These are phyloP conservation scores for Pseudocercospora vitis DNA, from an alignment of 2,329 filamentous ascomycete species.

Conservation along the genomic window DNA sequence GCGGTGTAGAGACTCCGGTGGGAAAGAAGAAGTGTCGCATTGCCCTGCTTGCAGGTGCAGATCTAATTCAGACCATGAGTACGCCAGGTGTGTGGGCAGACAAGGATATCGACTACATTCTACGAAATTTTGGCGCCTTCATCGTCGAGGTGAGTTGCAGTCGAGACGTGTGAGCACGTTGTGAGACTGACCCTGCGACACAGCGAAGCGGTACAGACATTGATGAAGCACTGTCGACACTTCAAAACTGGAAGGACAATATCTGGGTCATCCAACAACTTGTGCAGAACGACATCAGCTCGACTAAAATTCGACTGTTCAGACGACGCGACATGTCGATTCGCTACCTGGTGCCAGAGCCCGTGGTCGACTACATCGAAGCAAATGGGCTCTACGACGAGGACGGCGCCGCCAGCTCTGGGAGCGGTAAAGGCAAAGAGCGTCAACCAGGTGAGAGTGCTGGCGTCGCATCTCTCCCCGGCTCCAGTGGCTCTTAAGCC, in stretches of 20 bases:
- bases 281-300: conserved; percentile 82
- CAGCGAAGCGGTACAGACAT: conserved; percentile 83
- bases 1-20: conserved; percentile 68
- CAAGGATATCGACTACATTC: conserved; percentile 82
- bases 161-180: conserved; percentile 52
- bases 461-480: conserved; percentile 22
- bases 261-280: conserved; percentile 86
- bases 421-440: conserved; percentile 34
- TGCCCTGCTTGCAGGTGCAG: conserved; percentile 72
- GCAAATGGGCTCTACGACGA: conserved; percentile 41
- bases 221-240: conserved; percentile 77
- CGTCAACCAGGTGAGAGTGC: conserved; percentile 35
- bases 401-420: conserved; percentile 34
- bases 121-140: conserved; percentile 79
- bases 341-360: conserved; percentile 70
- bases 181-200: conserved; percentile 44
- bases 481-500: conserved; percentile 2
- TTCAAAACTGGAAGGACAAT: conserved; percentile 81
- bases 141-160: conserved; percentile 57
- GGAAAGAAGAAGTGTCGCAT: conserved; percentile 72
- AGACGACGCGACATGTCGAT: conserved; percentile 78
- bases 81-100: conserved; percentile 71
- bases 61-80: conserved; percentile 54
- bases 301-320: conserved; percentile 78
- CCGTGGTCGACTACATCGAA: conserved; percentile 62